Conservation (phyloP, 768 basidiomycete species). For the Lactarius tabidus region DNA sequence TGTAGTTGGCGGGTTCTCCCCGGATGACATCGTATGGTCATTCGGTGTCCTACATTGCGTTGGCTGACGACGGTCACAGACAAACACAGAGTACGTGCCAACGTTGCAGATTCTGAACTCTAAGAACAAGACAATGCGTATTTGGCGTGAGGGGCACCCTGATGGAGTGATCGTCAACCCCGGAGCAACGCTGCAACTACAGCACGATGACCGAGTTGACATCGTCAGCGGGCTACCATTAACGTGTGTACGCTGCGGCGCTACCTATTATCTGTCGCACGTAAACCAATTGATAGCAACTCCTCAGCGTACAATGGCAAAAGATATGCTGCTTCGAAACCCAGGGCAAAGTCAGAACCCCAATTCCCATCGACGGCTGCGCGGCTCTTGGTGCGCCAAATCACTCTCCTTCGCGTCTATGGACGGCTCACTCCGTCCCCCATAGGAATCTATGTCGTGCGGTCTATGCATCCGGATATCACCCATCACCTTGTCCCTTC, state of each 20-base stretch:
- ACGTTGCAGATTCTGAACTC: constrained; percentile 45
- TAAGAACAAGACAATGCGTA: constrained; percentile 44
- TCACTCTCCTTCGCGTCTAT: not conserved
- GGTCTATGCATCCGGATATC: constrained; percentile 41
- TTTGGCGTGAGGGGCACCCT: constrained; percentile 37
- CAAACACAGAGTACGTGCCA: constrained; percentile 47
- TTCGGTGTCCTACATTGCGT: not conserved
- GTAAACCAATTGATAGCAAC: constrained; percentile 6
- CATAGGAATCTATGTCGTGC: constrained; percentile 54
- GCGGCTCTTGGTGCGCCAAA: constrained; percentile 46
- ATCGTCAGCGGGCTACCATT: constrained; percentile 43
- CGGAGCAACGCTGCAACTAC: constrained; percentile 39
- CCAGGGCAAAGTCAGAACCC: not conserved
- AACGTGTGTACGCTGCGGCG: constrained; percentile 44
- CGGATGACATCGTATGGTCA: constrained; percentile 52
- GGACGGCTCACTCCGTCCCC: constrained; percentile 1
- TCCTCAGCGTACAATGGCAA: constrained; percentile 31
- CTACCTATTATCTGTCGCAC: not conserved
- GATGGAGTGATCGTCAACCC: constrained; percentile 36
- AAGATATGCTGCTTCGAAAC: constrained; percentile 26
- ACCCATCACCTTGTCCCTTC: constrained; percentile 63
- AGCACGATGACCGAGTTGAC: constrained; percentile 51
- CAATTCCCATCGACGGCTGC: constrained; percentile 29
- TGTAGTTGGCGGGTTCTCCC: constrained; percentile 47
- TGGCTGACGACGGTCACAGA: constrained; percentile 34